Percentiles rank a stretch among this genome's conserved stretches.
Conservation (phyloP, 2,329 filamentous ascomycete genomes). For the Chrysoporthe austroafricana region DNA sequence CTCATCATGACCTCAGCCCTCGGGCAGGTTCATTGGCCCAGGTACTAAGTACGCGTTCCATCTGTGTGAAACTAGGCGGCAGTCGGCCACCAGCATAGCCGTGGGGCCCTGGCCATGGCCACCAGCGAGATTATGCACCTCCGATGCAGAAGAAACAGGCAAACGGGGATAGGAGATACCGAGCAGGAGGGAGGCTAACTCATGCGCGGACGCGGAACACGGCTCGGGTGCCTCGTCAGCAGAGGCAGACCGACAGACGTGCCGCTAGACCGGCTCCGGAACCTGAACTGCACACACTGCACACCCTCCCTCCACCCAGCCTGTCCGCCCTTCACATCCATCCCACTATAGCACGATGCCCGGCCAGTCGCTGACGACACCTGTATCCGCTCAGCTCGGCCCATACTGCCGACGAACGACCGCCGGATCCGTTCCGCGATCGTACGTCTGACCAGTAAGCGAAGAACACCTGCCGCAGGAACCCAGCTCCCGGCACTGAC, state of each 20-base stretch:
- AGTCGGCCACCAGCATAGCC: neutral
- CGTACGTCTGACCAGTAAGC: neutral
- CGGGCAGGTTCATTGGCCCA: neutral
- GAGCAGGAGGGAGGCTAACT: too few species aligned
- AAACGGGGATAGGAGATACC: neutral
- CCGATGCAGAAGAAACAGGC: neutral
- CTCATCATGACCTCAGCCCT: neutral
- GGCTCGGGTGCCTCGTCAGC: neutral
- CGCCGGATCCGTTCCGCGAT: neutral
- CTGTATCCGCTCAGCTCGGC: neutral
- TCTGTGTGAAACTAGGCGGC: neutral
- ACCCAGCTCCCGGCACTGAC: neutral
- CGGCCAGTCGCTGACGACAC: too few species aligned
- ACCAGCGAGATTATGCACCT: constrained; percentile 2
- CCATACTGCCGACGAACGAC: neutral
- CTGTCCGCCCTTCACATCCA: neutral
- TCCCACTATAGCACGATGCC: too few species aligned
- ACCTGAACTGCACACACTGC: too few species aligned
- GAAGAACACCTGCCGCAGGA: neutral
- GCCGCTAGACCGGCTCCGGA: neutral
- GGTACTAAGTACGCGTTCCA: neutral
- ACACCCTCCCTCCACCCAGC: neutral
- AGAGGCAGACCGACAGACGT: neutral
- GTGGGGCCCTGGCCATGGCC: neutral
- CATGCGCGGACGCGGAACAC: neutral